Evolutionary conservation across 73 alveolate species (phyloP).

Genomic region (Stentor roeselii): DNA sequence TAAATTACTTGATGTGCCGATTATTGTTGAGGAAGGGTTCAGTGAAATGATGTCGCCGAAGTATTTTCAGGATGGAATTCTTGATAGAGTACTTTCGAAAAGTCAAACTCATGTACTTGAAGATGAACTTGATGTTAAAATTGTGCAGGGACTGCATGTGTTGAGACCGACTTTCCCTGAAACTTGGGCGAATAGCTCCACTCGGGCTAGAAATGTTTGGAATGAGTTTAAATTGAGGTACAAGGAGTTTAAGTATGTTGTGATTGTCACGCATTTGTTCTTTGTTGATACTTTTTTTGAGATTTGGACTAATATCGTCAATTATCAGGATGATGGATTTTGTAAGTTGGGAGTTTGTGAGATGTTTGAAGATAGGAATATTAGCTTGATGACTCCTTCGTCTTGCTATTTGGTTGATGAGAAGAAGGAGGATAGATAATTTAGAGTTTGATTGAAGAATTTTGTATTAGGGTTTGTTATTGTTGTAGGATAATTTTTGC

Average conservation of each 20-base stretch:
- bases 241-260: background rate
- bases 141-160: background rate
- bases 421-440: too few species aligned
- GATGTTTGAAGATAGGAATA: too few species aligned
- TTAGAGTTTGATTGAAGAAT: too few species aligned
- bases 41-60: background rate
- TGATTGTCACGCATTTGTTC: background rate
- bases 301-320: background rate
- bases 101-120: background rate
- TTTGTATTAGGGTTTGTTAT: too few species aligned
- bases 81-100: too few species aligned
- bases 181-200: background rate
- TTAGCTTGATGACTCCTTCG: too few species aligned
- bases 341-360: constrained; percentile 7
- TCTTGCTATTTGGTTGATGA: too few species aligned
- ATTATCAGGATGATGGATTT: background rate
- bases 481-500: too few species aligned
- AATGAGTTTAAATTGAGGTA: too few species aligned
- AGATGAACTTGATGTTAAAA: background rate
- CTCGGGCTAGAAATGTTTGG: background rate
- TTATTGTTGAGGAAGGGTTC: constrained; percentile 1
- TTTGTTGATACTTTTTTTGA: background rate
- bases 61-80: background rate
- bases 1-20: background rate
- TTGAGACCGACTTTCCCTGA: background rate